phyloP scores from a whole-genome alignment of 2,329 filamentous ascomycete genomes.

The Beauveria australis region DNA sequence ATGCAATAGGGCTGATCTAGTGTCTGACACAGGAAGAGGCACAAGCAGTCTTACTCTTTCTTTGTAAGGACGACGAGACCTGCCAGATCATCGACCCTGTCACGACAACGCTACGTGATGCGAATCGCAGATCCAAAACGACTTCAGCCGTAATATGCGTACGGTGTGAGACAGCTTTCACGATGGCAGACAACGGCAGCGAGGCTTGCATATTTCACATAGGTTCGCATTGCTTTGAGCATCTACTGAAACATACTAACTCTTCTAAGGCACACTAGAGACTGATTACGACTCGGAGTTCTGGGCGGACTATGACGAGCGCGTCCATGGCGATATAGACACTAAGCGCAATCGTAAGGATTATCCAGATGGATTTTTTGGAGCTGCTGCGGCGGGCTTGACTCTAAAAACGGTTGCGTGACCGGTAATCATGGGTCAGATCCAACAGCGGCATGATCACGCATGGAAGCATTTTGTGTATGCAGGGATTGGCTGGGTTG shows the following conservation, averaged over 20 bases:
- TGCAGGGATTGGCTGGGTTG: too few relatives aligned
- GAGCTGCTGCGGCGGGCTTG: neutral
- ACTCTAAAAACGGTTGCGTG: neutral
- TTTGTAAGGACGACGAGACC: neutral
- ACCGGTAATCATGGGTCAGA: neutral
- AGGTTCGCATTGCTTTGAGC: neutral
- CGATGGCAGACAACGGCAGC: neutral
- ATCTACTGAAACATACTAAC: neutral
- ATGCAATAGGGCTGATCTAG: neutral
- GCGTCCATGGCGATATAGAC: neutral
- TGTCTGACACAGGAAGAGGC: neutral
- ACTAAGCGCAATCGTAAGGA: neutral
- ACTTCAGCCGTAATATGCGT: neutral
- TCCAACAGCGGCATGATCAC: neutral
- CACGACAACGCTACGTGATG: neutral
- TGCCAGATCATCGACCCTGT: neutral
- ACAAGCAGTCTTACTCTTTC: neutral
- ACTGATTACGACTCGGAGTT: neutral
- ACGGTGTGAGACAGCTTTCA: neutral
- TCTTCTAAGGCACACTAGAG: neutral
- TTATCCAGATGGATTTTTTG: neutral
- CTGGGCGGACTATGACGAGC: neutral
- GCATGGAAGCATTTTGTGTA: neutral
- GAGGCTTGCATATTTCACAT: neutral
- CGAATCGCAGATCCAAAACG: neutral